phyloP scores from a whole-genome alignment of 2,329 filamentous ascomycete genomes.

The Myotisia sp. region DNA sequence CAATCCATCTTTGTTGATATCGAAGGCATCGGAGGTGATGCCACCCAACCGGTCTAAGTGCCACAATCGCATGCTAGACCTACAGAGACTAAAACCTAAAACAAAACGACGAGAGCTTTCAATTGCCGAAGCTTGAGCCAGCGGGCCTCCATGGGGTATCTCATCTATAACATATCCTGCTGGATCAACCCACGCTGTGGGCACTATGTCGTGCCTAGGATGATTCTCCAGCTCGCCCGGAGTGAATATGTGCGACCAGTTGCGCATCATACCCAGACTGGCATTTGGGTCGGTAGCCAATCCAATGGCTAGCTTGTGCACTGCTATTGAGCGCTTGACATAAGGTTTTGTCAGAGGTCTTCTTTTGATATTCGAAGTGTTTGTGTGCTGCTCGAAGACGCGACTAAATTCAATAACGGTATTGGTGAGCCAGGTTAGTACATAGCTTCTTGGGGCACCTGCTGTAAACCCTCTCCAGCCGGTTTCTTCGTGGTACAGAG shows the following conservation, averaged over 20 bases:
- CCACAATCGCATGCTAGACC: constrained; percentile 34
- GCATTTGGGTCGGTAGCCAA: constrained; percentile 6
- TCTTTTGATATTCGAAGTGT: constrained; percentile 1
- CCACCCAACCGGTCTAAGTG: constrained; percentile 34
- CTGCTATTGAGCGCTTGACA: not conserved
- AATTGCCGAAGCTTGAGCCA: constrained; percentile 5
- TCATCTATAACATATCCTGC: constrained; percentile 7
- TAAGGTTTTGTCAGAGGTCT: constrained; percentile 3
- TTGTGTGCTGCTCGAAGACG: not conserved
- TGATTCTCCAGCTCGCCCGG: constrained; percentile 22
- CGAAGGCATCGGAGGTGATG: constrained; percentile 24
- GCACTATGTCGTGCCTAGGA: constrained; percentile 17
- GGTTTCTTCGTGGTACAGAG: constrained; percentile 4
- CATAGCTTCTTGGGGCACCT: constrained; percentile 2
- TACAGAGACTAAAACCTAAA: constrained; percentile 36
- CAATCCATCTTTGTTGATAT: constrained; percentile 7
- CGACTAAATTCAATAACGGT: constrained; percentile 1
- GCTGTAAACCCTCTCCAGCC: constrained; percentile 1
- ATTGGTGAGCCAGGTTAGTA: constrained; percentile 1
- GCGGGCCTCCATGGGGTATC: constrained; percentile 2
- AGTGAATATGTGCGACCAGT: constrained; percentile 33
- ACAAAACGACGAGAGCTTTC: constrained; percentile 27
- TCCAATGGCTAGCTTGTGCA: constrained; percentile 2
- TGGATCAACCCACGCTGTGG: constrained; percentile 26
- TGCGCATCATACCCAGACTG: constrained; percentile 17